Base-by-base conservation (phyloP, 768 basidiomycete genomes). In the Naganishia friedmannii region DNA sequence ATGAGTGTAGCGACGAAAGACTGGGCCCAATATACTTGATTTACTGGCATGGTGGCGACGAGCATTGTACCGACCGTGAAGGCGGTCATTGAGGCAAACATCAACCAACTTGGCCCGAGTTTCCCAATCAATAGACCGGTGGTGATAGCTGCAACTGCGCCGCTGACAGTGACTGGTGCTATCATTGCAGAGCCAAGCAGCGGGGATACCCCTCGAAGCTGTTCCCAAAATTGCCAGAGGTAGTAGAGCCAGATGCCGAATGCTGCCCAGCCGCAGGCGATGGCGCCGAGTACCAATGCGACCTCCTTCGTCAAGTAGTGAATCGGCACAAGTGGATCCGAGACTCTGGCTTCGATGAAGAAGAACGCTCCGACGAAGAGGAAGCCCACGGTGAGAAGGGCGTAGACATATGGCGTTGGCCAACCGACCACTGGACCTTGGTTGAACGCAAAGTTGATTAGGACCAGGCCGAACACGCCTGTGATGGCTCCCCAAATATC, bases 361-460 rank as follows among this genome's bases (percentile, higher is more conserved):
- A 73, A 66, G 71, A 72, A 75, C 19, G 31, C 56, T 15, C 56
- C 70, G 32, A 72, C 28, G 46, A 72, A 65, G 29, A 45, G 21
- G 51, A 76, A 70, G 8, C 74, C 74, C 37, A 76, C 65, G 42
- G 76, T 70, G 15, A 77, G 67, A 10, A 74, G 53, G 32, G 67
- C 66, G 31, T 72, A 75, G 53, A 75, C 72, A 53, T 76, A 75
- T 29, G 68, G 54, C 31, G 66, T 67, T 26, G 63, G 56, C 76
- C 76, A 77, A 5, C 75, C 76, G 0, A 70, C 69, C 17, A 74
- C 56, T 7, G 75, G 54, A 26, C 71, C 70, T 67, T 77, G 75
- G 51, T 77, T 77, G 73, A 73, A 77, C 0, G 73, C 68, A 46
- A 77, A 77, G 55, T 77, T 76, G 73, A 77, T 72, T 6, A 77